Evolutionary conservation across 2,329 filamentous ascomycete genomes (phyloP).

Genomic region (Alternaria viburni): DNA sequence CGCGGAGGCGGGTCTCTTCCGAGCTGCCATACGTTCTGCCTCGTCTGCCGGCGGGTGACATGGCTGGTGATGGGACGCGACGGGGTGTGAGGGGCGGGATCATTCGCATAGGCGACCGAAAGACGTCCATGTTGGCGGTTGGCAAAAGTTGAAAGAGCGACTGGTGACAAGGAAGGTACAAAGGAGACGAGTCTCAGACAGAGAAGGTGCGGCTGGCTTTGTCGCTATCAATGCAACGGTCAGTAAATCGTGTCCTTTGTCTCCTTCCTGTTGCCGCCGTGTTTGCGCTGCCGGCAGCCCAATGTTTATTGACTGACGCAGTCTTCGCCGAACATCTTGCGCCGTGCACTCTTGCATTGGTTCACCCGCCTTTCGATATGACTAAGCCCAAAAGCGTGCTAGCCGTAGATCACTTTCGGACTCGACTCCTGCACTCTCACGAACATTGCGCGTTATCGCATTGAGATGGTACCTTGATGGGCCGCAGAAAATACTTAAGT

Average conservation of each 20-base stretch:
- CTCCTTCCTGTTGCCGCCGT: constrained; percentile 9
- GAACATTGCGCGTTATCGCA: not conserved
- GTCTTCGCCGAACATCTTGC: constrained; percentile 13
- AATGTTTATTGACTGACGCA: constrained; percentile 17
- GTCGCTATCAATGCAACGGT: constrained; percentile 19
- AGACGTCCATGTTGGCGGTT: constrained; percentile 31
- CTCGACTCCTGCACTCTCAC: not conserved
- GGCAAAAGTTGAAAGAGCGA: constrained; percentile 22
- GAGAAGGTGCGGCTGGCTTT: not conserved
- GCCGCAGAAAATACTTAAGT: not conserved
- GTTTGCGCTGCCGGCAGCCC: constrained; percentile 22
- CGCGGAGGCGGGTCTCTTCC: constrained; percentile 43
- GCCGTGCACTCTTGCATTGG: constrained; percentile 8
- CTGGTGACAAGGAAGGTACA: constrained; percentile 17
- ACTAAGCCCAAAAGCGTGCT: constrained; percentile 15
- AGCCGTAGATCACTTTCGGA: not conserved
- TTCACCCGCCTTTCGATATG: constrained; percentile 3
- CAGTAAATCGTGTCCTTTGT: constrained; percentile 24
- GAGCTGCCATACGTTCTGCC: constrained; percentile 31
- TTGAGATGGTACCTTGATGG: not conserved
- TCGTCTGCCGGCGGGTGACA: constrained; percentile 41
- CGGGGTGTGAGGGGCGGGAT: constrained; percentile 40
- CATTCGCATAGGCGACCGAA: constrained; percentile 40
- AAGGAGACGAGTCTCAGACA: constrained; percentile 3
- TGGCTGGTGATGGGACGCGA: constrained; percentile 40